Evolutionary conservation across 805 yeast genomes (phyloP), one percentile per base, ranked within the genome.

Genomic region (Ogataea paraovalis): DNA sequence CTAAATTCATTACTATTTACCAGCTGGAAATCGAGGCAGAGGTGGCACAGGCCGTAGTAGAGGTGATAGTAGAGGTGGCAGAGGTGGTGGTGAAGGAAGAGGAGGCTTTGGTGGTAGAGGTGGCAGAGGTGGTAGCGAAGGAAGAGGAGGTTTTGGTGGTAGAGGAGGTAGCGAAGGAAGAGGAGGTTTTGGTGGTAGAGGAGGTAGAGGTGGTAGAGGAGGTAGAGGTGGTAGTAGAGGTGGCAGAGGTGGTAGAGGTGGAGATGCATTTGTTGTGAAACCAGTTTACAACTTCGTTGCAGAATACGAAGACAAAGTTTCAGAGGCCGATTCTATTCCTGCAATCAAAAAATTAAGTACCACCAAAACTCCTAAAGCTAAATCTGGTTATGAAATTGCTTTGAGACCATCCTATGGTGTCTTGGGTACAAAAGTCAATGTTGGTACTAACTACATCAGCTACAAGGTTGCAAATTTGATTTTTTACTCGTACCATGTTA

Each of bases 391-490:
- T 44, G 1, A 25, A 39, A 13, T 48, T n/a, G 48, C 50, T 4
- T 50, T 43, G 21, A 58, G 64, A 54, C 62, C 63, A 9, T 54
- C 52, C 9, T 60, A 53, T 43, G 63, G 65, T 45, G 43, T 48
- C 6, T 20, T 52, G 16, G 64, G 64, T 39, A 54, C 50, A 10
- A 47, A 49, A 19, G 50, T 54, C 14, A 52, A 54, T 18, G 56
- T 58, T 43, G 62, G 62, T 19, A 56, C 62, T 8, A 58, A 58
- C 22, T 50, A 42, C 36, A 45, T 58, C 8, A 49, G 49, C 22
- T 56, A 46, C 33, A 51, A 58, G 22, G 49, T 58, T 14, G 33
- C 46, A 1, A 46, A 47, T 27, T 19, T 59, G 20, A 39, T 50
- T 2, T 58, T 58, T 18, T 56, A 52, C 45, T 45, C 50, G 14